Evolutionary conservation across 2,329 filamentous ascomycete genomes (phyloP).

Genomic region (Paradendryphiella salina): DNA sequence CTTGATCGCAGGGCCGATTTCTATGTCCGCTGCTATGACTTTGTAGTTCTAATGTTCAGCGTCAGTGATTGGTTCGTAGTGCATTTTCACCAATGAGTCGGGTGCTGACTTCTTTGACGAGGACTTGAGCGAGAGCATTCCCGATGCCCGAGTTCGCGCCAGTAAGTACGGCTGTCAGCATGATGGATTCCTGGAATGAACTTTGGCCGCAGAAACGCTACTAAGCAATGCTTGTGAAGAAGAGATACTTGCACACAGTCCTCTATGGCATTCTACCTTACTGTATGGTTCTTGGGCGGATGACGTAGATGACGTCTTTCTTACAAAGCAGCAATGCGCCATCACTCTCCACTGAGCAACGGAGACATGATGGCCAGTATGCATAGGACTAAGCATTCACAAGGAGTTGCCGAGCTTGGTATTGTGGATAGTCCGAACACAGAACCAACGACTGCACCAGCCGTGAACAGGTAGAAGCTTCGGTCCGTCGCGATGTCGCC

Average conservation of each 20-base stretch:
- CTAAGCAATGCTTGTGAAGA: too few relatives aligned
- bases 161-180: constrained; percentile 49
- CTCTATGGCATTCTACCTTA: neutral
- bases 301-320: constrained; percentile 5
- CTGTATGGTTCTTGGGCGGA: neutral
- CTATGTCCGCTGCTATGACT: constrained; percentile 38
- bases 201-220: too few relatives aligned
- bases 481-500: neutral
- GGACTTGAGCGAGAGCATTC: constrained; percentile 41
- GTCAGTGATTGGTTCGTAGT: neutral
- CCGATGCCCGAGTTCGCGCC: constrained; percentile 51
- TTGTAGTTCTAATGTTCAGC: constrained; percentile 31
- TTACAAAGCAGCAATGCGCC: neutral
- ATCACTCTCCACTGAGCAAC: neutral
- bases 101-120: constrained; percentile 30
- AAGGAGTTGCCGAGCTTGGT: too few relatives aligned
- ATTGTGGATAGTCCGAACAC: too few relatives aligned
- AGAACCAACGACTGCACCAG: neutral
- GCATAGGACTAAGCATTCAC: too few relatives aligned
- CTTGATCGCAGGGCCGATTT: constrained; percentile 37
- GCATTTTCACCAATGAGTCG: too few relatives aligned
- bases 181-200: constrained; percentile 6
- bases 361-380: neutral
- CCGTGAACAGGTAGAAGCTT: neutral
- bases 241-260: too few relatives aligned